A percentile compares a stretch with the other conserved stretches of the same genome.
phyloP scores from a whole-genome alignment of 129 eudicot genomes.

The Centrapalus pauciflorus region DNA sequence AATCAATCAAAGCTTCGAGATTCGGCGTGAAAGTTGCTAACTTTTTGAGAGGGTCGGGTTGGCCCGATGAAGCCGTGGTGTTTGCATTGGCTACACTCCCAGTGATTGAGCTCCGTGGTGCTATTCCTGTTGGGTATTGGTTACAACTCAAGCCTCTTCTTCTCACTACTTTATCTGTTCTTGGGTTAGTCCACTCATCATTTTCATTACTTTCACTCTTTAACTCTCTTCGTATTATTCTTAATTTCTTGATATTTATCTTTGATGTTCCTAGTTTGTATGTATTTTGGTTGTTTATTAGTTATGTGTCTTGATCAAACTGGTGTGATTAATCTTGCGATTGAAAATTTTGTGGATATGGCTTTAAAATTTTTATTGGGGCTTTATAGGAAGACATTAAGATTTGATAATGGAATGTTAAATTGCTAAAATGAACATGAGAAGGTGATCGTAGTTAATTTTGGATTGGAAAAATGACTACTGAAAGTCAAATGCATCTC shows the following conservation, averaged over 20 bases:
- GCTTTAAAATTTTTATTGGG: not conserved
- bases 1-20: constrained; percentile 84
- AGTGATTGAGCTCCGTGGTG: constrained; percentile 96
- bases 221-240: not conserved
- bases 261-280: not conserved
- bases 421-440: not conserved
- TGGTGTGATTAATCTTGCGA: constrained; percentile 7
- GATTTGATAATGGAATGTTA: not conserved
- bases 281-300: not conserved
- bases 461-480: not conserved
- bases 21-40: constrained; percentile 72
- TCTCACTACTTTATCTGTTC: constrained; percentile 60
- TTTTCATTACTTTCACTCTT: not conserved
- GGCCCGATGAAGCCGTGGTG: constrained; percentile 90
- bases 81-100: constrained; percentile 90
- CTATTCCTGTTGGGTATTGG: constrained; percentile 99
- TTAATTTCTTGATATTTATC: not conserved
- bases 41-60: constrained; percentile 73
- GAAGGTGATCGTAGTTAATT: not conserved
- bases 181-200: constrained; percentile 53
- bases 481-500: not conserved
- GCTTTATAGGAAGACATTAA: not conserved
- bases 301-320: not conserved
- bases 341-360: not conserved
- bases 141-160: constrained; percentile 59